Evolutionary conservation across 73 alveolate genomes (phyloP).

Genomic region (Symbiodinium natans): DNA sequence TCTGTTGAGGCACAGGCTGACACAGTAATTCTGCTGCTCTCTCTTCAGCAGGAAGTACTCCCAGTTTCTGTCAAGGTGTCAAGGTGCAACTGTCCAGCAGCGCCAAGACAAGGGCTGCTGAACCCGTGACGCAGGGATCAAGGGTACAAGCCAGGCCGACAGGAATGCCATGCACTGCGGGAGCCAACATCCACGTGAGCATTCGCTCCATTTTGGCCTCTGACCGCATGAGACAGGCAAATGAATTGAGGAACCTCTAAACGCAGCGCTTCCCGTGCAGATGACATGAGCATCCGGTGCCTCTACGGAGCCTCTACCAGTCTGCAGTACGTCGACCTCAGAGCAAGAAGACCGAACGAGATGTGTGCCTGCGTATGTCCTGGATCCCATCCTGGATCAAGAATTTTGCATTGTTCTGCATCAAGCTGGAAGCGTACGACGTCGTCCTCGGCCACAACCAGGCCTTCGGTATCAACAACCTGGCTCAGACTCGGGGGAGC

Average conservation of each 20-base stretch:
- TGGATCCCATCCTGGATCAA: too few species aligned
- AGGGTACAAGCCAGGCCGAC: background rate
- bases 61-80: constrained; percentile 51
- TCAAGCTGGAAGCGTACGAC: constrained; percentile 2
- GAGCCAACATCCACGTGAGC: constrained; percentile 94
- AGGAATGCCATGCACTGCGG: constrained; percentile 87
- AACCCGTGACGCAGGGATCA: background rate
- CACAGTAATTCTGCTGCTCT: constrained; percentile 59
- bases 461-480: constrained; percentile 83
- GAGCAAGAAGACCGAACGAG: too few species aligned
- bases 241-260: background rate
- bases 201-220: constrained; percentile 89
- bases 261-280: too few species aligned
- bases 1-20: constrained; percentile 11
- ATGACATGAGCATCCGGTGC: background rate
- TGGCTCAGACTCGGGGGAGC: background rate
- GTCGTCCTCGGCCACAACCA: constrained; percentile 77
- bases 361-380: too few species aligned
- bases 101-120: background rate
- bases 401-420: too few species aligned
- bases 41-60: constrained; percentile 89
- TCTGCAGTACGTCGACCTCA: constrained; percentile 67
- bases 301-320: constrained; percentile 81
- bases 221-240: too few species aligned
- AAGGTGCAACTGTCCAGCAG: too few species aligned